Percentiles rank a stretch among this genome's conserved stretches.
Conservation (phyloP, 192 early-diverging fungal genomes). For the Borealophlyctis nickersoniae region DNA sequence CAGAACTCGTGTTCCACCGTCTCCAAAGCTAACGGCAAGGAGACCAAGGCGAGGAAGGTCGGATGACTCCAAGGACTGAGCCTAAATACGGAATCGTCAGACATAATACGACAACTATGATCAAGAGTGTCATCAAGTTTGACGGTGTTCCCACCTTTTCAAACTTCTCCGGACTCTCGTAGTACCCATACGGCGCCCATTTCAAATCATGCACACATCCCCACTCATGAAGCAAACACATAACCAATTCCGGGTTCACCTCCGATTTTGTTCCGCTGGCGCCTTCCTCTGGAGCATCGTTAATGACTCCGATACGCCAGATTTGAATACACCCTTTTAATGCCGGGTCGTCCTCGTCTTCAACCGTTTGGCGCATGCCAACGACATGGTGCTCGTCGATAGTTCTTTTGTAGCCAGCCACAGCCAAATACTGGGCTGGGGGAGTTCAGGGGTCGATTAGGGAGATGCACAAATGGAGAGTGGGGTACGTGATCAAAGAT, state of each 20-base stretch:
- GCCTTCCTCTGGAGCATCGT: neutral
- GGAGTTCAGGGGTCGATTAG: neutral
- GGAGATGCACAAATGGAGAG: neutral
- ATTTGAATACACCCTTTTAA: slow-evolving; percentile 42
- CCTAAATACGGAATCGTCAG: too few relatives aligned
- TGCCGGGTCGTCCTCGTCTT: neutral
- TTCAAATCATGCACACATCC: slow-evolving; percentile 37
- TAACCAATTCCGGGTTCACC: slow-evolving; percentile 19
- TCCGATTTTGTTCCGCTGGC: neutral
- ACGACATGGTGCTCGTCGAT: slow-evolving; percentile 28
- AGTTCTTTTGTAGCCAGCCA: slow-evolving; percentile 36
- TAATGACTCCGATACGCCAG: slow-evolving; percentile 24
- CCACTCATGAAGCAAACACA: slow-evolving; percentile 32
- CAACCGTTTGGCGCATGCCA: slow-evolving; percentile 21
- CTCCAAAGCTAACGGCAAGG: slow-evolving; percentile 42
- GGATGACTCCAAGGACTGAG: neutral
- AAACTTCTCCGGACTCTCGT: slow-evolving; percentile 9
- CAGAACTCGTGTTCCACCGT: slow-evolving; percentile 35
- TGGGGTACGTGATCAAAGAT: neutral
- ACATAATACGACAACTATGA: too few relatives aligned
- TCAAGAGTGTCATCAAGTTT: too few relatives aligned
- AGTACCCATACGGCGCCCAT: slow-evolving; percentile 31
- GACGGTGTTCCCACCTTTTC: neutral
- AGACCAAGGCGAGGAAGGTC: slow-evolving; percentile 34
- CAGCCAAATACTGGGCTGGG: slow-evolving; percentile 33